These are phyloP conservation scores for Ballota nigra DNA, from an alignment of 257 asterid species.

Conservation along the genomic window DNA sequence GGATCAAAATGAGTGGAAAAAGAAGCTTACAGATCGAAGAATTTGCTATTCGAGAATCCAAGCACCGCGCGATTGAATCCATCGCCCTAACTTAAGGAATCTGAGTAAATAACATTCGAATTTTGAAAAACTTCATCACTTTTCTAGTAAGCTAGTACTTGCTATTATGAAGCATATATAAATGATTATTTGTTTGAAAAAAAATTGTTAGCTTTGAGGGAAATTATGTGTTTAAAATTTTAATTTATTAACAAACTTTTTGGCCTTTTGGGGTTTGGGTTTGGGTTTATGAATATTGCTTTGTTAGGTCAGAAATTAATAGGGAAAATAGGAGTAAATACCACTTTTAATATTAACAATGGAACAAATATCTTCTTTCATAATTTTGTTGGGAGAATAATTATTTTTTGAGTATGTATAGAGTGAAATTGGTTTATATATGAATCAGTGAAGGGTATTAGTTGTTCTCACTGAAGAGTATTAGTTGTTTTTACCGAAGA, in stretches of 20 bases:
- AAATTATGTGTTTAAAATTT: background rate
- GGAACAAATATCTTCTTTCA: no score
- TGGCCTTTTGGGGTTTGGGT: background rate
- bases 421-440: no score
- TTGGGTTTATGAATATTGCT: background rate
- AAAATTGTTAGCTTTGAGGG: background rate
- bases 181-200: conserved; percentile 11
- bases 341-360: no score
- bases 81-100: conserved; percentile 34
- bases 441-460: no score
- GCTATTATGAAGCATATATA: conserved; percentile 19
- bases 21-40: conserved; percentile 53
- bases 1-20: conserved; percentile 20
- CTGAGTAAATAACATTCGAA: conserved; percentile 30
- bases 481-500: no score
- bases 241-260: background rate
- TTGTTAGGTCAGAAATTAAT: conserved; percentile 11
- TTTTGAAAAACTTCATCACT: conserved; percentile 27
- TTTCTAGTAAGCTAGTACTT: conserved; percentile 25
- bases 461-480: no score
- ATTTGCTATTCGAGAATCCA: conserved; percentile 28
- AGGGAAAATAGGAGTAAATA: no score
- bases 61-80: conserved; percentile 36
- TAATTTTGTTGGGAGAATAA: no score
- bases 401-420: no score